Conservation (phyloP, 176 grass and related monocot species). For the Tuctoria greenei region DNA sequence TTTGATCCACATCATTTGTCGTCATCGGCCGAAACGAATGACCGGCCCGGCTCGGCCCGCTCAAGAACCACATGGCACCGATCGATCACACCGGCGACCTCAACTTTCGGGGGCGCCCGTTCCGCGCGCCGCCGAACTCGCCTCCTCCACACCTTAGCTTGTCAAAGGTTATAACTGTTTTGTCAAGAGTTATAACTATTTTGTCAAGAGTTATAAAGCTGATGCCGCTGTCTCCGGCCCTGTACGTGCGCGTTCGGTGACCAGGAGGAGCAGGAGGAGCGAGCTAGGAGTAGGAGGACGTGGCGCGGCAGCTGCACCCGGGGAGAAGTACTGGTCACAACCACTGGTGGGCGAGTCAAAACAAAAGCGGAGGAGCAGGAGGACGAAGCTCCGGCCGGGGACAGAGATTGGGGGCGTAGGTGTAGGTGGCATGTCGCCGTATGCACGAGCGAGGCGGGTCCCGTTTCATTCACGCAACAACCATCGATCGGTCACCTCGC, state of each 20-base stretch:
- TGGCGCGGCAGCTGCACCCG: not conserved
- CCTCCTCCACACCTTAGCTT: not conserved
- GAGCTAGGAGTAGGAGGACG: not conserved
- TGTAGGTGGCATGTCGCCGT: conserved; percentile 37
- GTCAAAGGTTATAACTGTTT: no score
- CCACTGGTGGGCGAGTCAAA: no score
- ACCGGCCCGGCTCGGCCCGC: conserved; percentile 9
- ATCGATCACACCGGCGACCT: not conserved
- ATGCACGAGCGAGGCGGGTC: conserved; percentile 26
- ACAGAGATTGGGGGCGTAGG: conserved; percentile 2
- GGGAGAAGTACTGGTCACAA: no score
- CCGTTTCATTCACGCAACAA: not conserved
- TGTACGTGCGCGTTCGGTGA: not conserved
- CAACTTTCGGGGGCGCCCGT: conserved; percentile 8
- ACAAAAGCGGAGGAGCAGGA: not conserved
- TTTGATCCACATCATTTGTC: not conserved
- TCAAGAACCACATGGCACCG: not conserved
- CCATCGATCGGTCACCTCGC: not conserved
- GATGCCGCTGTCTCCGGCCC: not conserved
- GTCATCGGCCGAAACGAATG: not conserved
- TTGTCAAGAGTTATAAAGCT: no score
- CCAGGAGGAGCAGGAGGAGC: not conserved
- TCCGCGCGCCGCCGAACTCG: conserved; percentile 34
- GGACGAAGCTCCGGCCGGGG: not conserved
- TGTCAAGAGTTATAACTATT: no score